Evolutionary conservation across 1,284 basidiomycete genomes (phyloP).

Genomic region (Leccinum pallidistipes): DNA sequence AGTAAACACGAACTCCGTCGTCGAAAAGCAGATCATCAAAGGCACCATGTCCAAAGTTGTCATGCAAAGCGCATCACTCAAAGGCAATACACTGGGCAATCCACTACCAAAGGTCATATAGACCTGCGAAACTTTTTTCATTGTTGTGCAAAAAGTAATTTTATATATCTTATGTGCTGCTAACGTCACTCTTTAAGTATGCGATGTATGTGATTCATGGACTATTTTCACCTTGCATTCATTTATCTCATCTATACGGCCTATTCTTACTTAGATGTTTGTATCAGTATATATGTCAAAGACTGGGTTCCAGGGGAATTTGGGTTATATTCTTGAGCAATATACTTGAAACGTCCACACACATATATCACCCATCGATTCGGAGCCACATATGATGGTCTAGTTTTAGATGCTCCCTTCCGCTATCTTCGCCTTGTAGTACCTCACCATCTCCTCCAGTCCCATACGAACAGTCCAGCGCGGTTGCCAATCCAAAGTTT

Average conservation of each 20-base stretch:
- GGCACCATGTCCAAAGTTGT: slow-evolving; percentile 56
- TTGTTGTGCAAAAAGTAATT: slow-evolving; percentile 13
- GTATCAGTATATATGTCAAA: slow-evolving; percentile 10
- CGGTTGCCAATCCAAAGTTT: slow-evolving; percentile 90
- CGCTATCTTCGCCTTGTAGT: slow-evolving; percentile 85
- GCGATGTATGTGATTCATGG: slow-evolving; percentile 11
- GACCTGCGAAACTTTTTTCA: background rate
- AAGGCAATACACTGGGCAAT: slow-evolving; percentile 6
- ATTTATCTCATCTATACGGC: slow-evolving; percentile 6
- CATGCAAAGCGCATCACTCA: slow-evolving; percentile 27
- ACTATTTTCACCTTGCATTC: slow-evolving; percentile 7
- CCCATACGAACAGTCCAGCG: slow-evolving; percentile 89
- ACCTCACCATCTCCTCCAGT: slow-evolving; percentile 91
- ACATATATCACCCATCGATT: background rate
- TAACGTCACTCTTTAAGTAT: slow-evolving; percentile 17
- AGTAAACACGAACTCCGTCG: slow-evolving; percentile 40
- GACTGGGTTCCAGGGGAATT: slow-evolving; percentile 1
- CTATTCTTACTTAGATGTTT: slow-evolving; percentile 20
- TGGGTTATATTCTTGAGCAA: background rate
- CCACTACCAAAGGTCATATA: slow-evolving; percentile 16
- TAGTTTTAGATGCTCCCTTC: slow-evolving; percentile 67
- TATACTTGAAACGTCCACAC: background rate
- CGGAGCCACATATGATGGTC: background rate
- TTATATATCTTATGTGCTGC: slow-evolving; percentile 14
- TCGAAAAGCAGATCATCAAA: slow-evolving; percentile 54